Base-by-base conservation (phyloP, 2,329 filamentous ascomycete genomes). In the Rhinocladiella mackenziei region DNA sequence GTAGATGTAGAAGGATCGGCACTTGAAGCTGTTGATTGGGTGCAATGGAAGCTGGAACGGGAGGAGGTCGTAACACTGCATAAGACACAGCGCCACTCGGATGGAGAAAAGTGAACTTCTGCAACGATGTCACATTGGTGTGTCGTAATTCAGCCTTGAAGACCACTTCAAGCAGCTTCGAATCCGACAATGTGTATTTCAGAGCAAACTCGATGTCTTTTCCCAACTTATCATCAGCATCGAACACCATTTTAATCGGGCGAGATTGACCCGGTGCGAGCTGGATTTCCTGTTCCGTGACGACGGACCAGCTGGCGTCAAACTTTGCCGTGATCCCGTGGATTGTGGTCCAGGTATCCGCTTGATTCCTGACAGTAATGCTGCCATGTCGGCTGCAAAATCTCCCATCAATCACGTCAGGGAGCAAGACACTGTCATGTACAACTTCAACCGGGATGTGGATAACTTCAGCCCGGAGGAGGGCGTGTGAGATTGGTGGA, bases 21-120 rank as follows among this genome's bases (percentile, higher is more conserved):
- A 2, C 51, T 57, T 6, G 46, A 43, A 10, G 57, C 53, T 2
- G 46, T 44, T 5, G 39, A 45, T 35, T 14, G 8, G 52, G 14
- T 6, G 40, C 18, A 39, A 62, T 6, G 65, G 4, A 58, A 58
- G 11, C 62, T 18, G 68, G 66, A 26, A 55, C 51, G 1, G 73
- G 69, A 7, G 77, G 77, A 18, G 76, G 68, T n/a, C 74, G 67
- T 28, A 80, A 61, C 48, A 79, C 73, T 8, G 75, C 72, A 59
- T 79, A 80, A 4, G 76, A 79, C 6, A 76, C 68, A 38, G 73
- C 72, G 22, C 70, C 72, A 28, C 69, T 66, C 5, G 74, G 72
- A 56, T 78, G 75, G 25, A 73, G 59, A 53, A 70, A 78, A 1
- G 76, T 79, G 32, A 77, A 60, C 53, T 73, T 77, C 40, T 78